Evolutionary conservation across 805 yeast species (phyloP).

Genomic region (Candida saitoana): DNA sequence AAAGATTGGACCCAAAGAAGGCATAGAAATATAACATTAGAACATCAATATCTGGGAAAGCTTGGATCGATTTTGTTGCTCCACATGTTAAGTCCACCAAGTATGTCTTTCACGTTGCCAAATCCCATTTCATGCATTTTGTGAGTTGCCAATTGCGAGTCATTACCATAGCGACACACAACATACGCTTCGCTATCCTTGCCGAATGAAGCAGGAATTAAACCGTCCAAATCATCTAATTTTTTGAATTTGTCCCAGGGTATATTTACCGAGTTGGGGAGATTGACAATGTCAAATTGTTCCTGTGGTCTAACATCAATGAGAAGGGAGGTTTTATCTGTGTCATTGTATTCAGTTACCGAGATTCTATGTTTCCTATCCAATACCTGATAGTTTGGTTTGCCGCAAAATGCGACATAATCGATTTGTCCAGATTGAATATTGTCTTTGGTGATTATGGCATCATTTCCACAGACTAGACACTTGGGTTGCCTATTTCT

Average conservation of each 20-base stretch:
- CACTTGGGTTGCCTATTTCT: slow-evolving; percentile 62
- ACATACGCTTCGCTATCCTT: slow-evolving; percentile 43
- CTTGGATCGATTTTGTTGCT: slow-evolving; percentile 52
- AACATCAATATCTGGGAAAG: slow-evolving; percentile 59
- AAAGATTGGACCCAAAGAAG: slow-evolving; percentile 28
- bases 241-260: slow-evolving; percentile 51
- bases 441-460: slow-evolving; percentile 44
- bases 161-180: slow-evolving; percentile 86
- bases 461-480: slow-evolving; percentile 55
- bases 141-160: slow-evolving; percentile 74
- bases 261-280: slow-evolving; percentile 58
- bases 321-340: slow-evolving; percentile 32
- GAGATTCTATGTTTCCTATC: slow-evolving; percentile 44
- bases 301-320: slow-evolving; percentile 77
- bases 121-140: slow-evolving; percentile 50
- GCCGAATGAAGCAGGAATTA: slow-evolving; percentile 18
- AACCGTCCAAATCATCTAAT: slow-evolving; percentile 16
- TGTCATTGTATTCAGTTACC: slow-evolving; percentile 30
- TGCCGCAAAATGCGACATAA: slow-evolving; percentile 76
- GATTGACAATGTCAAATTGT: slow-evolving; percentile 64
- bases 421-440: slow-evolving; percentile 50
- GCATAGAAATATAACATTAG: background rate
- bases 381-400: slow-evolving; percentile 43
- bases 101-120: slow-evolving; percentile 55
- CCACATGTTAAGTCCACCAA: slow-evolving; percentile 78